Evolutionary conservation across 1,284 basidiomycete genomes (phyloP).

Genomic region (Meira miltonrushii): DNA sequence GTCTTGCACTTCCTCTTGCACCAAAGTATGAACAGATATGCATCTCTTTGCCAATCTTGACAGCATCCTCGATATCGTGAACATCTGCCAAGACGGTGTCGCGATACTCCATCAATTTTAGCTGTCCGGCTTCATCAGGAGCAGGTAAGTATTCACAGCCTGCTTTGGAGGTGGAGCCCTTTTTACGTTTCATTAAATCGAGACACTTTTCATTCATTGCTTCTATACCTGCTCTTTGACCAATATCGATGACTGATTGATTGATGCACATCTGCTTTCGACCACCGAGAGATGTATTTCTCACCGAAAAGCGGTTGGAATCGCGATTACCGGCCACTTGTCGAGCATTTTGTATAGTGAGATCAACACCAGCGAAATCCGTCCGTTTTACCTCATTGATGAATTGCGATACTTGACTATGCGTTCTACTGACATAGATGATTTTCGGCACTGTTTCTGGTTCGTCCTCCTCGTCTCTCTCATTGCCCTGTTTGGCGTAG

Average conservation of each 20-base stretch:
- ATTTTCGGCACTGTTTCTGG: constrained; percentile 57
- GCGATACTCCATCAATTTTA: constrained; percentile 72
- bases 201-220: constrained; percentile 88
- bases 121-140: constrained; percentile 40
- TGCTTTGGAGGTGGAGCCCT: constrained; percentile 55
- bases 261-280: constrained; percentile 91
- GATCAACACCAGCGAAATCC: constrained; percentile 53
- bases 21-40: constrained; percentile 90
- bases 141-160: constrained; percentile 72
- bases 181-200: constrained; percentile 64
- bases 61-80: constrained; percentile 91
- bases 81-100: constrained; percentile 81
- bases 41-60: constrained; percentile 63
- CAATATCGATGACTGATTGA: constrained; percentile 63
- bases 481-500: constrained; percentile 17
- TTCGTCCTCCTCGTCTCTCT: constrained; percentile 38
- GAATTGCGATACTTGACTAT: constrained; percentile 88
- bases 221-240: constrained; percentile 56
- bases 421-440: constrained; percentile 88
- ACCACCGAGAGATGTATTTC: constrained; percentile 64
- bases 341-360: constrained; percentile 10
- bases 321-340: constrained; percentile 7
- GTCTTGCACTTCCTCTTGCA: constrained; percentile 74
- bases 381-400: constrained; percentile 77
- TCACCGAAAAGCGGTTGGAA: constrained; percentile 16